These are phyloP conservation scores for Prunus fruticosa DNA, from an alignment of 306 rosid species.

Conservation along the genomic window DNA sequence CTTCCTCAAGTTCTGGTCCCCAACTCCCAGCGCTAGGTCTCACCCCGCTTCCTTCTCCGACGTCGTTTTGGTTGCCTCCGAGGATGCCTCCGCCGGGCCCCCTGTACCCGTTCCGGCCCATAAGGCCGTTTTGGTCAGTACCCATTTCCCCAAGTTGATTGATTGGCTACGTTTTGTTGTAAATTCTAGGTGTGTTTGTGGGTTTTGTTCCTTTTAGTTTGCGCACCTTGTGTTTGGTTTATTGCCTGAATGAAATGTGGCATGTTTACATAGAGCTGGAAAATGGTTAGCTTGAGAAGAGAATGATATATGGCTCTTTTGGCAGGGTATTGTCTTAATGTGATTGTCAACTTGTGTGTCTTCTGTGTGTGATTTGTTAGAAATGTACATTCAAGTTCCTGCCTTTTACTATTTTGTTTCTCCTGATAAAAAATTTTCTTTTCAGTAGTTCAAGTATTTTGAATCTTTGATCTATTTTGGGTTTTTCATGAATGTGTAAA, in stretches of 20 bases:
- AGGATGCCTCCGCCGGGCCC: constrained; percentile 18
- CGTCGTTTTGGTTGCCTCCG: constrained; percentile 50
- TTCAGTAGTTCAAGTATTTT: background rate
- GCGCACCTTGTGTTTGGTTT: background rate
- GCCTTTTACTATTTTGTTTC: background rate
- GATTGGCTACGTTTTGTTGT: background rate
- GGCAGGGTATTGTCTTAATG: too few relatives aligned
- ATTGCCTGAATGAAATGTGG: background rate
- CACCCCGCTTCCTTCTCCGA: constrained; percentile 40
- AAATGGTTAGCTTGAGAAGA: background rate
- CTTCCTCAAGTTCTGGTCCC: constrained; percentile 51
- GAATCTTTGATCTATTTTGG: background rate
- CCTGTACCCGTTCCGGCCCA: constrained; percentile 63
- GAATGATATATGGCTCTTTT: too few relatives aligned
- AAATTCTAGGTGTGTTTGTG: background rate
- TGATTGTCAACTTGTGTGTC: too few relatives aligned
- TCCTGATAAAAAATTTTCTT: background rate
- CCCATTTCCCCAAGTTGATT: background rate
- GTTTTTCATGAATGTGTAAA: background rate
- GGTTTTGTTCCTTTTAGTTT: background rate
- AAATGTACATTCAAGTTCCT: background rate
- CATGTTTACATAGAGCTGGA: background rate
- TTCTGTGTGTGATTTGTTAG: too few relatives aligned
- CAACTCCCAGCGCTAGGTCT: constrained; percentile 20
- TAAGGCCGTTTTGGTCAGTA: constrained; percentile 71